These are phyloP conservation scores for Meira miltonrushii DNA, from an alignment of 1,284 basidiomycete genomes.

Conservation along the genomic window DNA sequence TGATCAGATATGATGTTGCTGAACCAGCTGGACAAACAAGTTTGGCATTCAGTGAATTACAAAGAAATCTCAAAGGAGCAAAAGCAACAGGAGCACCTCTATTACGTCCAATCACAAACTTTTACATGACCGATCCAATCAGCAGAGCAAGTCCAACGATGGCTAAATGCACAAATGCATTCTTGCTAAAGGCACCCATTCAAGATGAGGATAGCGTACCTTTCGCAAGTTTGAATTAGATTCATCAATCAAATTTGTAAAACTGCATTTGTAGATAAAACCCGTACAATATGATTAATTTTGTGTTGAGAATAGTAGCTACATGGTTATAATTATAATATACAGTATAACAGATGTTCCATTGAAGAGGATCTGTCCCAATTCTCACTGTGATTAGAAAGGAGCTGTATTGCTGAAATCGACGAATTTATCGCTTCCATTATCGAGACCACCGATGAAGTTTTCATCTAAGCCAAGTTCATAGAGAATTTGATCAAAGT, in stretches of 20 bases:
- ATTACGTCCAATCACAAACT: conserved; percentile 79
- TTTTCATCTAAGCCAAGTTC: no score
- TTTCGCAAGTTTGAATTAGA: conserved; percentile 6
- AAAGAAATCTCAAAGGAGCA: conserved; percentile 8
- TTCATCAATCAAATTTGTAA: background rate
- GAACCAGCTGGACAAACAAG: conserved; percentile 60
- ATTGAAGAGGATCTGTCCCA: no score
- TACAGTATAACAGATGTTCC: no score
- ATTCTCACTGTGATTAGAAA: no score
- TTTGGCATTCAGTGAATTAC: conserved; percentile 37
- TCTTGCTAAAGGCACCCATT: conserved; percentile 25
- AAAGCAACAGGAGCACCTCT: conserved; percentile 57
- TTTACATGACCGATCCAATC: conserved; percentile 86
- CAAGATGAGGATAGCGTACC: conserved; percentile 6
- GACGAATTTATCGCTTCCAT: no score
- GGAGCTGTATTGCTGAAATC: no score
- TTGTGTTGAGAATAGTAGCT: no score
- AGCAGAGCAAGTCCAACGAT: conserved; percentile 55
- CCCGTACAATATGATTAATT: no score
- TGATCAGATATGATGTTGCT: conserved; percentile 80
- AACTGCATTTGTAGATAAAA: no score
- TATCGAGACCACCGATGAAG: no score
- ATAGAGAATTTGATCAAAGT: no score
- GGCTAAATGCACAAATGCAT: conserved; percentile 42
- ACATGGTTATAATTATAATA: no score